Conservation (phyloP, 1,139 yeast species). For the Kodamaea alishanica region DNA sequence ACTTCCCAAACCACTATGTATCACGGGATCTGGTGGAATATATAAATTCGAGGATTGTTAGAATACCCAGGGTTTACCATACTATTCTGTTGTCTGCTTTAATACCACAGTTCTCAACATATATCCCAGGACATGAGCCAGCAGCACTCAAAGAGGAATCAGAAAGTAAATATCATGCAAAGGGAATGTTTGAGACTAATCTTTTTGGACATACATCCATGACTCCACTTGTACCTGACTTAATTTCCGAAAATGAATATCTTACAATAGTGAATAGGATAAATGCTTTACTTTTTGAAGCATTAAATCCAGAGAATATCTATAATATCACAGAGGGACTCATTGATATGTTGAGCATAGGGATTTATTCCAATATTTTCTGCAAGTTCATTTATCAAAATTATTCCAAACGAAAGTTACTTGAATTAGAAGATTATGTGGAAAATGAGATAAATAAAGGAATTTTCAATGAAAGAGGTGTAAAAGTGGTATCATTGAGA, state of each 20-base stretch:
- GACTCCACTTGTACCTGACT: conserved; percentile 49
- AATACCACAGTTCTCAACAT: conserved; percentile 57
- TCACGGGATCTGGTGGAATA: conserved; percentile 24
- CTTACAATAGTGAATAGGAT: conserved; percentile 37
- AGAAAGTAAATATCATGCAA: conserved; percentile 22
- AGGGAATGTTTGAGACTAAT: conserved; percentile 40
- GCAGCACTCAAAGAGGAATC: conserved; percentile 44
- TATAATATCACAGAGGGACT: conserved; percentile 38
- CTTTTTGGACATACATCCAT: conserved; percentile 50
- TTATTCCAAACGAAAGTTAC: conserved; percentile 27
- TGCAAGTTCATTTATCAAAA: conserved; percentile 17
- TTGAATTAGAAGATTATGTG: conserved; percentile 46
- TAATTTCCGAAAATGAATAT: conserved; percentile 38
- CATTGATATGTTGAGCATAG: conserved; percentile 47
- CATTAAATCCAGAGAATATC: conserved; percentile 37
- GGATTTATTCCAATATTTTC: conserved; percentile 24
- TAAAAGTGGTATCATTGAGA: conserved; percentile 52
- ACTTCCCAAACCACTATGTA: conserved; percentile 57
- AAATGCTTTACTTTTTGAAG: conserved; percentile 41
- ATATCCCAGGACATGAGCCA: conserved; percentile 62
- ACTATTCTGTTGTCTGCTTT: conserved; percentile 28
- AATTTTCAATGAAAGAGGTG: conserved; percentile 20
- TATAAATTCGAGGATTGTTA: conserved; percentile 50
- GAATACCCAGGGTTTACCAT: conserved; percentile 56
- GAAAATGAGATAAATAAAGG: conserved; percentile 32